These are phyloP conservation scores for Trichophyton mentagrophytes DNA, from an alignment of 2,329 filamentous ascomycete genomes.

Conservation along the genomic window DNA sequence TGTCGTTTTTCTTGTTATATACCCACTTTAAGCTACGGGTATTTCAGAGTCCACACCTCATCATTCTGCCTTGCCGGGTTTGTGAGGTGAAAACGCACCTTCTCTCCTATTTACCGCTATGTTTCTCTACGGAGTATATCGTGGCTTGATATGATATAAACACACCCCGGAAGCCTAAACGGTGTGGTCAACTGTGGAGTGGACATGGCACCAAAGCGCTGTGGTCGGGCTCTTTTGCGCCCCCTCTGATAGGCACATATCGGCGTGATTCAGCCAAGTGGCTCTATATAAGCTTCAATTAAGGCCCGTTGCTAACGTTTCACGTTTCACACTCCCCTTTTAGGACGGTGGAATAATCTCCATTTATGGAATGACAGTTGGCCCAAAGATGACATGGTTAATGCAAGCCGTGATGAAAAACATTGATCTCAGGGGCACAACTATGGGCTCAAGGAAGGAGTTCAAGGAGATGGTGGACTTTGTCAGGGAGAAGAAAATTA, in stretches of 20 bases:
- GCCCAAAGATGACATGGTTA: constrained; percentile 71
- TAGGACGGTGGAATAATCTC: constrained; percentile 67
- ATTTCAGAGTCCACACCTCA: neutral
- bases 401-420: constrained; percentile 81
- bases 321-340: neutral
- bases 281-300: neutral
- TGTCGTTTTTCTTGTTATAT: constrained; percentile 13
- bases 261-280: neutral
- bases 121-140: neutral
- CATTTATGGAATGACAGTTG: constrained; percentile 81
- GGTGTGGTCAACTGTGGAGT: neutral
- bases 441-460: constrained; percentile 83
- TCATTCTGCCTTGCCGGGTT: neutral
- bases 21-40: neutral
- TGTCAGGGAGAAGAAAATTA: constrained; percentile 58
- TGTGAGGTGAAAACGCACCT: neutral
- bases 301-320: constrained; percentile 3
- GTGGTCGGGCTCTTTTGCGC: neutral
- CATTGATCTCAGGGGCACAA: constrained; percentile 71
- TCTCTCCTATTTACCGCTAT: neutral
- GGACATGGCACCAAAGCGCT: neutral
- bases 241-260: neutral
- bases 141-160: constrained; percentile 1
- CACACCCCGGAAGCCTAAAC: neutral
- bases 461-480: constrained; percentile 86